Conservation (phyloP, 768 basidiomycete genomes). For the Naganishia antarctica region DNA sequence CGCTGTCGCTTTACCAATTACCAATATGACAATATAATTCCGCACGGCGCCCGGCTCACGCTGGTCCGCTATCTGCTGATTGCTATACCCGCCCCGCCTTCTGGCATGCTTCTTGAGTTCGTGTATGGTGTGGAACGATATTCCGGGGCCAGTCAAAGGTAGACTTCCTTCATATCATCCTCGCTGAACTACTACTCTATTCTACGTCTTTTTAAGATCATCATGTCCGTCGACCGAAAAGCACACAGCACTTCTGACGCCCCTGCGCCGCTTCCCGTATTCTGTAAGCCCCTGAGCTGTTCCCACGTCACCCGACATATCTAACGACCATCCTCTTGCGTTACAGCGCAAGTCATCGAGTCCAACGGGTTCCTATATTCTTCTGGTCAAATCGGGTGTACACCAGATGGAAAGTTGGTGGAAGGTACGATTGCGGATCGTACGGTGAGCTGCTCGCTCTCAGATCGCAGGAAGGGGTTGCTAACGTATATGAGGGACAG, state of each 20-base stretch:
- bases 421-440: constrained; percentile 28
- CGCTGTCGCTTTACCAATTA: no score
- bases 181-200: no score
- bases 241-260: background rate
- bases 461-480: background rate
- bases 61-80: no score
- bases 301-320: background rate
- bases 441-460: background rate
- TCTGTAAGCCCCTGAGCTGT: background rate
- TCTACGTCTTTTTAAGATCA: no score
- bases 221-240: no score
- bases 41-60: no score
- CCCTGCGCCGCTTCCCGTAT: constrained; percentile 3
- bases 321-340: background rate
- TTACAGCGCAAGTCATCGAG: constrained; percentile 30
- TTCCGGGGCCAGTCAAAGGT: no score
- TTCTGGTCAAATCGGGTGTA: constrained; percentile 32
- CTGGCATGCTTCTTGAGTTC: no score
- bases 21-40: no score
- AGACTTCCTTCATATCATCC: no score
- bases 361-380: constrained; percentile 32
- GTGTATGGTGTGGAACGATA: no score
- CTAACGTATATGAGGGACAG: background rate
- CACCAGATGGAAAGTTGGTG: constrained; percentile 28
- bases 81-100: no score